These are phyloP conservation scores for Apocynum venetum DNA, from an alignment of 257 asterid species.

Conservation along the genomic window DNA sequence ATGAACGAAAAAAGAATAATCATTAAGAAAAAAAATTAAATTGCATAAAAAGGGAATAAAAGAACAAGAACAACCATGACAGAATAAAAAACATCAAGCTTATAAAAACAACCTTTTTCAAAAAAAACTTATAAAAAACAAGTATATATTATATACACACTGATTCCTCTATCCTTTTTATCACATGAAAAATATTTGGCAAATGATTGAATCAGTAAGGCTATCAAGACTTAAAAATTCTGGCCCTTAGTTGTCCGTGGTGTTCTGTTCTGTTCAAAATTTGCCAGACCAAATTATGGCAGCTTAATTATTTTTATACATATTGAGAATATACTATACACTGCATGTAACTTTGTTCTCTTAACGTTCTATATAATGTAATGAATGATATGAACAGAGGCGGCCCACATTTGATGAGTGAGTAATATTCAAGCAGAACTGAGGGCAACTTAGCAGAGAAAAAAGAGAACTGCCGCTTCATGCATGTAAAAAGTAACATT, in stretches of 20 bases:
- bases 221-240: slow-evolving; percentile 1
- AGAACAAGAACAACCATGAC: too few relatives aligned
- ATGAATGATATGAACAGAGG: slow-evolving; percentile 9
- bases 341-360: slow-evolving; percentile 9
- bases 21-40: too few relatives aligned
- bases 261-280: neutral
- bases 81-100: too few relatives aligned
- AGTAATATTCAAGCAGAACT: neutral
- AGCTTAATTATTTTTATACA: neutral
- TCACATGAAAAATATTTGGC: neutral
- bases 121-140: too few relatives aligned
- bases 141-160: too few relatives aligned
- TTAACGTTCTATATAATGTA: neutral
- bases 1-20: too few relatives aligned
- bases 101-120: too few relatives aligned
- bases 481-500: slow-evolving; percentile 15
- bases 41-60: too few relatives aligned
- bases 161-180: too few relatives aligned
- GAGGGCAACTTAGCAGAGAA: slow-evolving; percentile 1
- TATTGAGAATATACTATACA: neutral
- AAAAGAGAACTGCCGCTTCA: neutral
- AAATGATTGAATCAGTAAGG: slow-evolving; percentile 21
- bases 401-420: neutral
- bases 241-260: slow-evolving; percentile 18
- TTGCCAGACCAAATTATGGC: slow-evolving; percentile 19